Evolutionary conservation across 257 asterid genomes (phyloP).

Genomic region (Anisodus tanguticus): DNA sequence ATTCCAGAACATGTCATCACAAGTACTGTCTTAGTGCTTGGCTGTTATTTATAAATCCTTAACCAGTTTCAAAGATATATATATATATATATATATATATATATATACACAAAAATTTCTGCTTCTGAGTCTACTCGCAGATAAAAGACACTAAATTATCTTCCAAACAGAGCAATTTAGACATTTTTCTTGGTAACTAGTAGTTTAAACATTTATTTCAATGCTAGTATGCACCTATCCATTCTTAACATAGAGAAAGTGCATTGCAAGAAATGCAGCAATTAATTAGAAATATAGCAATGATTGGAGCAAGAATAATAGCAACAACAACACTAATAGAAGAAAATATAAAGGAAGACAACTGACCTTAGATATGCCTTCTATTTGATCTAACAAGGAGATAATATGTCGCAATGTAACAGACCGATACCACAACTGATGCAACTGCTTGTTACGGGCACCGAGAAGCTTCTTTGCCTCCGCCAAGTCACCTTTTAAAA

Average conservation of each 20-base stretch:
- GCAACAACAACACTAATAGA: not conserved
- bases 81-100: too few species aligned
- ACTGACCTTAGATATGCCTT: constrained; percentile 93
- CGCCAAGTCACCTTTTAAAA: constrained; percentile 74
- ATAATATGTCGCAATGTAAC: constrained; percentile 97
- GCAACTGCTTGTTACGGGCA: constrained; percentile 92
- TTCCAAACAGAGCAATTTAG: constrained; percentile 22
- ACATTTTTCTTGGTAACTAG: constrained; percentile 11
- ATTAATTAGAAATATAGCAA: not conserved
- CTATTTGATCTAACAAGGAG: constrained; percentile 94
- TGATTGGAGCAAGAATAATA: not conserved
- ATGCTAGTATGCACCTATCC: constrained; percentile 20
- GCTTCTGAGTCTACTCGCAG: not conserved
- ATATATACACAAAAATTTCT: not conserved
- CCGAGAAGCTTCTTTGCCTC: constrained; percentile 93
- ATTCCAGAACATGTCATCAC: not conserved
- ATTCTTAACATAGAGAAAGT: not conserved
- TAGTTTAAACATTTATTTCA: not conserved
- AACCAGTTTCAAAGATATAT: not conserved
- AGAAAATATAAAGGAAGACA: constrained; percentile 4
- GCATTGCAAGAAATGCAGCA: not conserved
- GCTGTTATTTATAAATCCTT: not conserved
- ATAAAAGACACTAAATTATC: not conserved
- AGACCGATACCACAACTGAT: constrained; percentile 97
- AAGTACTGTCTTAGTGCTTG: constrained; percentile 18